A percentile compares a stretch with the other conserved stretches of the same genome.
Evolutionary conservation across 441 rosid genomes (phyloP).

Genomic region (Populus hybrid): DNA sequence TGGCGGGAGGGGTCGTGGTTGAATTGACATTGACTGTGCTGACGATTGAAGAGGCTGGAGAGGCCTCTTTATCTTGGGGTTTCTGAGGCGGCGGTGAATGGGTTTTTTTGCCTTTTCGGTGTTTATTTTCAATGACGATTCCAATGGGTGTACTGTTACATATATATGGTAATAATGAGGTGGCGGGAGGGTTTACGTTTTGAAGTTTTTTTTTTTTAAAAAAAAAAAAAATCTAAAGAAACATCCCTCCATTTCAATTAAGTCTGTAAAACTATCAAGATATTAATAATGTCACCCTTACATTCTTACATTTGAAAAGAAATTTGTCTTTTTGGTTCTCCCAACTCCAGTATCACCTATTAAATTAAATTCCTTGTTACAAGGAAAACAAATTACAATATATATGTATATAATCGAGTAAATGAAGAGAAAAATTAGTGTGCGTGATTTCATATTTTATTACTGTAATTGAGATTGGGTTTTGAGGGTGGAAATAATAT

Average conservation of each 20-base stretch:
- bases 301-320: neutral
- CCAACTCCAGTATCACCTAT: neutral
- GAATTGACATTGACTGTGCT: neutral
- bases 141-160: neutral
- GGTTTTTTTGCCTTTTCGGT: neutral
- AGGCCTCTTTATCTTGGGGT: neutral
- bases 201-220: too few species aligned
- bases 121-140: neutral
- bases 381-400: too few species aligned
- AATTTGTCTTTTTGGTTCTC: neutral
- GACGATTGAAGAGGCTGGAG: neutral
- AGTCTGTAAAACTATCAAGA: too few species aligned
- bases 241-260: neutral
- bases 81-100: neutral
- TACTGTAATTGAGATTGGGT: too few species aligned
- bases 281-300: neutral
- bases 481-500: too few species aligned
- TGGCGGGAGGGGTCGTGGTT: slow-evolving; percentile 8
- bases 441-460: too few species aligned
- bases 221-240: too few species aligned
- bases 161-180: neutral
- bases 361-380: too few species aligned
- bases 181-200: neutral
- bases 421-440: too few species aligned
- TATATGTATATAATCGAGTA: too few species aligned